phyloP scores from a whole-genome alignment of 805 yeast genomes.

The Ogataea angusta region DNA sequence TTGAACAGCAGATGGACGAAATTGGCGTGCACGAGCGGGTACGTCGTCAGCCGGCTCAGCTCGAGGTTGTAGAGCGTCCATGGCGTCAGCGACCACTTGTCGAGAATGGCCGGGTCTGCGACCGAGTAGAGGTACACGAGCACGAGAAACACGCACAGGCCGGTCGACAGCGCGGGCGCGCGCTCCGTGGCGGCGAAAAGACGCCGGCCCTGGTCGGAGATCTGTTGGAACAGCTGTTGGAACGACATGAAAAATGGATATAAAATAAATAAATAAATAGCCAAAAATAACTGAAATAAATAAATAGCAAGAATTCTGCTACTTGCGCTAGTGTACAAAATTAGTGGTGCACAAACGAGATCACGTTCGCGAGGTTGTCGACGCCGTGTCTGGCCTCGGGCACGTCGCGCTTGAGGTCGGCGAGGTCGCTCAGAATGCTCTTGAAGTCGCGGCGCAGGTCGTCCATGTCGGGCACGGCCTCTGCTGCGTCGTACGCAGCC shows the following conservation, averaged over 20 bases:
- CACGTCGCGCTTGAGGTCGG: conserved; percentile 34
- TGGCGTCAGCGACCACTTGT: conserved; percentile 51
- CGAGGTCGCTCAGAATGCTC: conserved; percentile 27
- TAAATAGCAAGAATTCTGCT: neutral
- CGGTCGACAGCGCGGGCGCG: conserved; percentile 53
- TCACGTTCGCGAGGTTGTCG: conserved; percentile 28
- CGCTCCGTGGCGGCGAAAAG: conserved; percentile 6
- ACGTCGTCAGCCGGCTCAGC: conserved; percentile 59
- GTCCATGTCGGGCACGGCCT: conserved; percentile 5
- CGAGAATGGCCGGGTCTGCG: conserved; percentile 28
- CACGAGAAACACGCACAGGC: conserved; percentile 53
- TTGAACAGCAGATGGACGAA: conserved; percentile 62
- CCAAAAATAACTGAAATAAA: neutral
- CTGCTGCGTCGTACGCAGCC: neutral
- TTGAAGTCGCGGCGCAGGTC: conserved; percentile 14
- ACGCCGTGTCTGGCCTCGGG: conserved; percentile 38
- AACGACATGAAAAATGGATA: conserved; percentile 3
- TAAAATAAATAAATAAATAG: too few species aligned
- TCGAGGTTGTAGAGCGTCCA: conserved; percentile 48
- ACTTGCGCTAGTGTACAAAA: neutral
- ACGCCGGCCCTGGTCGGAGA: neutral
- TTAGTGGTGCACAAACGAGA: conserved; percentile 15
- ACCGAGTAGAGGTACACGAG: conserved; percentile 40
- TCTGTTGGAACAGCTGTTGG: neutral
- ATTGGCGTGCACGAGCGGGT: conserved; percentile 66